Base-by-base conservation (phyloP, 495 filamentous ascomycete species). In the Tuber magnatum region DNA sequence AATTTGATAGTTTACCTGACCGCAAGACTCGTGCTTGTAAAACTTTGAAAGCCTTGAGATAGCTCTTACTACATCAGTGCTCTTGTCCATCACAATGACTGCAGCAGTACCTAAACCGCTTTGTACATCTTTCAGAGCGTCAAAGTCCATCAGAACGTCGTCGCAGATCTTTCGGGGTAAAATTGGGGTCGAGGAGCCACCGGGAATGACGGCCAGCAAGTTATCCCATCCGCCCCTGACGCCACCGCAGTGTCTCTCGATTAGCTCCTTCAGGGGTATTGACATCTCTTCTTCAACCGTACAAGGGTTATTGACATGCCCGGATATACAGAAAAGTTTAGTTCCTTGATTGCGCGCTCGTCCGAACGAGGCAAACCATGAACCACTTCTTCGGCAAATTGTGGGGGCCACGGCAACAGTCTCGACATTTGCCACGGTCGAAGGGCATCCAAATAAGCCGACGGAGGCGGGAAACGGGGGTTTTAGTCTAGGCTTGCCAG, bases 271-370 rank as follows among this genome's bases (percentile, higher is more conserved):
- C 71, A 99, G 87, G 14, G 95, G 90, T 78, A 98, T 98, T 79
- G 91, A 93, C 95, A 99, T 99, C 86, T 98, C 94, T 85, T 99
- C 95, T 84, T 99, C 95, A 69, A 99, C 94, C 14, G 96, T 98
- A 84, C 88, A 92, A 71, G 95, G 95, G 87, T 98, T 96, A 89
- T 98, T 98, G 86, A 99, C 95, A 85, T 98, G 93, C 39, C 95
- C 95, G 48, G 94, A 97, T 85, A 99, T 97, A 86, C 94, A 97
- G 89, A 92, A 99, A 48, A 99, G 90, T 88, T 99, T 99, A 68
- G 95, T 99, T 83, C 95, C 95, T 74, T 91, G 87, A 85, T 99
- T 99, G 79, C 94, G 91, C 85, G 97, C 94, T 75, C 95, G 93
- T 46, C 95, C 95, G 83, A 98, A 97, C 24, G 86, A 86, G 71